Percentiles rank a stretch among this genome's conserved stretches.
Evolutionary conservation across 306 rosid genomes (phyloP).

Genomic region (Sesbania bispinosa): DNA sequence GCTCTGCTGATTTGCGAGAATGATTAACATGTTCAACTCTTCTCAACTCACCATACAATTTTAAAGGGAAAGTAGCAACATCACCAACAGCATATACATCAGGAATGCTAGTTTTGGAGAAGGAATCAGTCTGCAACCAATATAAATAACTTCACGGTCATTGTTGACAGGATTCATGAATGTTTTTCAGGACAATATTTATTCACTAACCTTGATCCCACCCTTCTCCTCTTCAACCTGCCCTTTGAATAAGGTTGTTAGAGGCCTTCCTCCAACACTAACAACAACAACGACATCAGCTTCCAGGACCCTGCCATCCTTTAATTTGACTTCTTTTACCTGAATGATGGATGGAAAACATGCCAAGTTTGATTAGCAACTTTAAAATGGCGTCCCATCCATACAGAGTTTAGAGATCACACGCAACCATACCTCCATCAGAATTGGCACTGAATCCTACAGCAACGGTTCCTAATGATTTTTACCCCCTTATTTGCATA

Average conservation of each 20-base stretch:
- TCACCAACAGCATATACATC: slow-evolving; percentile 85
- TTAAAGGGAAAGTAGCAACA: slow-evolving; percentile 69
- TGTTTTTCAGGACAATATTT: too few relatives aligned
- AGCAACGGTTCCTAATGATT: too few relatives aligned
- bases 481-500: too few relatives aligned
- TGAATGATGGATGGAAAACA: slow-evolving; percentile 19
- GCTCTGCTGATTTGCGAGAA: slow-evolving; percentile 89
- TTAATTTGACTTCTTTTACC: slow-evolving; percentile 75
- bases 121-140: slow-evolving; percentile 80
- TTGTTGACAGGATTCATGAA: too few relatives aligned
- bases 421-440: too few relatives aligned
- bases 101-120: slow-evolving; percentile 73
- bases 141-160: too few relatives aligned
- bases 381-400: neutral
- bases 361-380: neutral
- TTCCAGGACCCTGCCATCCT: slow-evolving; percentile 65
- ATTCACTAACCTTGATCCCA: slow-evolving; percentile 91
- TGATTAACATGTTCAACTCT: slow-evolving; percentile 83
- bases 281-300: slow-evolving; percentile 91
- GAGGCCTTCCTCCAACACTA: slow-evolving; percentile 94
- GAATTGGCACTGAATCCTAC: too few relatives aligned
- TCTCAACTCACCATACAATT: slow-evolving; percentile 60
- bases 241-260: slow-evolving; percentile 73
- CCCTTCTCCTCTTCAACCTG: slow-evolving; percentile 96
- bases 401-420: too few relatives aligned